phyloP scores from a whole-genome alignment of 169 alveolate genomes.

The Plasmodium knowlesi region DNA sequence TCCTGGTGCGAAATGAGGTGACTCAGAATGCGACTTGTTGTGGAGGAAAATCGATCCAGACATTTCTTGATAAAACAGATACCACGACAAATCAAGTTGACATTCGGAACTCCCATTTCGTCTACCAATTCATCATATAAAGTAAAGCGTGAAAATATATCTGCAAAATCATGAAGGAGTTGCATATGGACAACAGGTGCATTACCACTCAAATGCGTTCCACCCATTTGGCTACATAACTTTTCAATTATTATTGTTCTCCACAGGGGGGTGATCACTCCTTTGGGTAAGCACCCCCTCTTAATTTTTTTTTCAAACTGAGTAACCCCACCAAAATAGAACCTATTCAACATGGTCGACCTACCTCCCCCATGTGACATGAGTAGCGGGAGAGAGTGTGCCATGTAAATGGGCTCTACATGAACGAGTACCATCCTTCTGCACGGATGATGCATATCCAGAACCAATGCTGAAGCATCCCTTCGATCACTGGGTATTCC shows the following conservation, averaged over 20 bases:
- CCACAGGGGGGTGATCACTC: background rate
- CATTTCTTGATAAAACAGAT: background rate
- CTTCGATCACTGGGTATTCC: background rate
- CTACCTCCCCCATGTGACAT: background rate
- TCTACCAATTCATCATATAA: background rate
- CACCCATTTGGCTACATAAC: background rate
- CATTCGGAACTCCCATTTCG: background rate
- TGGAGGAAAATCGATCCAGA: background rate
- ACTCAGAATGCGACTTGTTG: background rate
- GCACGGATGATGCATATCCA: background rate
- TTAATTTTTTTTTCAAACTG: background rate
- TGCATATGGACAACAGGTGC: background rate
- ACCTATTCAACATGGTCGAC: background rate
- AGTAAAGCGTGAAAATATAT: background rate
- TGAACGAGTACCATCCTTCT: background rate
- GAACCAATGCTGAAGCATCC: background rate
- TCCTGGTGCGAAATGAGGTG: background rate
- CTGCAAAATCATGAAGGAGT: background rate
- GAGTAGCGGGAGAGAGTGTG: background rate
- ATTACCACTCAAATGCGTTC: background rate
- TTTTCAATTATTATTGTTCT: background rate
- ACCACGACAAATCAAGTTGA: background rate
- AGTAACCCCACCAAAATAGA: background rate
- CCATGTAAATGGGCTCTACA: background rate
- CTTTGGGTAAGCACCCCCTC: background rate